A percentile compares a stretch with the other conserved stretches of the same genome.
Conservation (phyloP, 306 rosid genomes). For the Vigna trinervia region DNA sequence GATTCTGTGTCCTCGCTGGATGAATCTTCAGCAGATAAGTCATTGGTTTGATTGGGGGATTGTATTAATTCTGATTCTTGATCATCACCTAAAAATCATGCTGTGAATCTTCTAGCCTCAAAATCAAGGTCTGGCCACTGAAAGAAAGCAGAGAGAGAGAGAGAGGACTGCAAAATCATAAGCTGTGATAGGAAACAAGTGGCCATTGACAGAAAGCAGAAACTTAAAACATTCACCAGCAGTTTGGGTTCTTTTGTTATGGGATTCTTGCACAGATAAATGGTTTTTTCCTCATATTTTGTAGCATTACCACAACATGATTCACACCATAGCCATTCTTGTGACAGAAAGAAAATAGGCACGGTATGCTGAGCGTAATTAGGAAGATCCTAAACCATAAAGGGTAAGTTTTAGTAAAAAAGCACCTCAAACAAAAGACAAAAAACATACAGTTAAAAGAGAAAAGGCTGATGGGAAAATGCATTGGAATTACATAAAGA, state of each 20-base stretch:
- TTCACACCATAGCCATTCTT: slow-evolving; percentile 26
- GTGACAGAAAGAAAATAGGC: slow-evolving; percentile 11
- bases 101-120: no score
- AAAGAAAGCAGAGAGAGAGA: no score
- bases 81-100: no score
- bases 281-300: slow-evolving; percentile 17
- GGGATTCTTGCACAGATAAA: slow-evolving; percentile 20
- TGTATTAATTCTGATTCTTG: no score
- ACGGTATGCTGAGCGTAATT: slow-evolving; percentile 5
- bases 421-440: not conserved
- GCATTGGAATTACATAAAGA: not conserved
- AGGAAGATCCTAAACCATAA: slow-evolving; percentile 10
- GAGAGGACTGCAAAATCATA: no score
- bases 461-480: slow-evolving; percentile 8
- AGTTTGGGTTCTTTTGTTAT: slow-evolving; percentile 4
- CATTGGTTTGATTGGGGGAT: slow-evolving; percentile 1
- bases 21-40: not conserved
- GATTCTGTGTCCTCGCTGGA: no score
- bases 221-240: no score
- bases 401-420: not conserved
- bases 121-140: no score
- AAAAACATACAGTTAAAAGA: not conserved
- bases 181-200: no score
- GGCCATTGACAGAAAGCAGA: no score
- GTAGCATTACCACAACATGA: slow-evolving; percentile 11